Evolutionary conservation across 148 eudicot genomes (phyloP).

Genomic region (Cornus florida): DNA sequence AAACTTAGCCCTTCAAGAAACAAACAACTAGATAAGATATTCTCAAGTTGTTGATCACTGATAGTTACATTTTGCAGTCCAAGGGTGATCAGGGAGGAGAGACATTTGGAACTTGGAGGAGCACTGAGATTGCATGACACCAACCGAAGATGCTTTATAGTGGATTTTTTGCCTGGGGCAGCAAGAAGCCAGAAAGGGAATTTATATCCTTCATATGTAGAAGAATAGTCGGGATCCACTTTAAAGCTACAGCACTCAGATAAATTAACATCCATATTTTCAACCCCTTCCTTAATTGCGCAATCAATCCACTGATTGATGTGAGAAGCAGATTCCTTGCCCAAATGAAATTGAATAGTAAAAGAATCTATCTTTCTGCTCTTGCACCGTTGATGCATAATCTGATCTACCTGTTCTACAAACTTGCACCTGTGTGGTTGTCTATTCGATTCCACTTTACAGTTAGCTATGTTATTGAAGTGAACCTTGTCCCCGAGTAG

Average conservation of each 20-base stretch:
- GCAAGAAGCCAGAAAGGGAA: constrained; percentile 23
- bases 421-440: constrained; percentile 7
- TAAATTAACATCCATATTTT: constrained; percentile 21
- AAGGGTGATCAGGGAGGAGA: constrained; percentile 21
- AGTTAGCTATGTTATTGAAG: background rate
- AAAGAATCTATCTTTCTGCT: constrained; percentile 24
- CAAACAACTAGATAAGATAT: constrained; percentile 21
- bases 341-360: constrained; percentile 15
- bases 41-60: constrained; percentile 18
- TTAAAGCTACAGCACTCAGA: constrained; percentile 7
- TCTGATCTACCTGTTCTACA: constrained; percentile 14
- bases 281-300: constrained; percentile 23
- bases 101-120: constrained; percentile 1
- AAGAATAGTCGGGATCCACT: background rate
- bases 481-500: constrained; percentile 14
- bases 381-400: constrained; percentile 21
- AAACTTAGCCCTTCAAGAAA: constrained; percentile 26
- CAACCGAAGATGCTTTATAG: constrained; percentile 22
- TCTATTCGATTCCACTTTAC: background rate
- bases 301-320: constrained; percentile 21
- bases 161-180: constrained; percentile 7
- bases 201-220: constrained; percentile 7
- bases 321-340: constrained; percentile 11
- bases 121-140: constrained; percentile 19
- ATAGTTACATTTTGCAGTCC: constrained; percentile 16